Evolutionary conservation across 192 early-diverging fungal genomes (phyloP), one percentile per base, ranked within the genome.

Genomic region (Coemansia javaensis): DNA sequence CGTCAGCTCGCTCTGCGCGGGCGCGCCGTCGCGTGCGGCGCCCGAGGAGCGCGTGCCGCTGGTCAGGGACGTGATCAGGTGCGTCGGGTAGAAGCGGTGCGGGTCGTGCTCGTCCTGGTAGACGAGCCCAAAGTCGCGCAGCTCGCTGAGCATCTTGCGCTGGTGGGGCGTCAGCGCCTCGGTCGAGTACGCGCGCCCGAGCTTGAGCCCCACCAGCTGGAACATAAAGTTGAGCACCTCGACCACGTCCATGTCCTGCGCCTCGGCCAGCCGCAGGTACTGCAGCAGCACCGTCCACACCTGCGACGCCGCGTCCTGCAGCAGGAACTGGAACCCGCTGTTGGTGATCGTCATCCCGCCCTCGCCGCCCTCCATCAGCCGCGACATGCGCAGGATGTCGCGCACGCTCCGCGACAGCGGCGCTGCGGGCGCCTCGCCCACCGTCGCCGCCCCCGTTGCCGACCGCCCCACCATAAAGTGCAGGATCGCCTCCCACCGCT

Each of bases 271-370:
- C 16, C 88, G 81, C 41, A 96, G 66, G 53, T 98, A 98, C 69
- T 95, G 90, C 43, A 98, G 62, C 43, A 98, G 65, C 34, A 98
- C 87, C 1, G 90, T 88, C 95, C 95, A 98, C 7, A 95, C 89
- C 76, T 98, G 95, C 16, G 91, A 85, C 43, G 89, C 89, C 15
- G 87, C 78, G 58, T 98, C 91, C 63, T 94, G 93, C 20, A 98
- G 62, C 40, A 98, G 58, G 59, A 98, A 98, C 65, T 98, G 95
- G 63, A 98, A 98, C 9, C 95, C 95, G 58, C 93, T 91, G 58
- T 89, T 92, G 7, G 94, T 95, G 44, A 98, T 98, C 22, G 67
- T 67, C 32, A 88, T 69, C 1, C 54, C 63, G 5, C 41, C 44
- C n/a, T 32, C 9, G 11, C 58, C 43, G 17, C 53, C 52, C 40